These are phyloP conservation scores for Termitomyces sp. DNA, from an alignment of 768 basidiomycete species.

Conservation along the genomic window DNA sequence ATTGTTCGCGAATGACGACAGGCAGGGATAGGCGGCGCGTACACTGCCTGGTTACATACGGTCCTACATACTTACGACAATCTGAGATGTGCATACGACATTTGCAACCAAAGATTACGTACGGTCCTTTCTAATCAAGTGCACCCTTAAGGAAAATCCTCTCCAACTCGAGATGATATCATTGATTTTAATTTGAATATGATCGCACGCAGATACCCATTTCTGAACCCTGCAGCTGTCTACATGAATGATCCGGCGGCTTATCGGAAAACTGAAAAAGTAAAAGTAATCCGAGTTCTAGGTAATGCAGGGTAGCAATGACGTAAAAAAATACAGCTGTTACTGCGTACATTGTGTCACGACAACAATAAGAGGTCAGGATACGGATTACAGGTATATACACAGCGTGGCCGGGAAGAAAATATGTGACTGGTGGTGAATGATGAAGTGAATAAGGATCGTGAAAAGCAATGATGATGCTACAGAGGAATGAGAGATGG, in stretches of 20 bases:
- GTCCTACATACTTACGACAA: not conserved
- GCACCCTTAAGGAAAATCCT: not conserved
- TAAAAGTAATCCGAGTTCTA: not conserved
- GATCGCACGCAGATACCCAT: not conserved
- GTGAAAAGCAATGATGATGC: not conserved
- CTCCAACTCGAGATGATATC: not conserved
- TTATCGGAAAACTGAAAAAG: not conserved
- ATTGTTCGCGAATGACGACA: not conserved
- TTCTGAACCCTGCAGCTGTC: not conserved
- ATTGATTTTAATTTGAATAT: not conserved
- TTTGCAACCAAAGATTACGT: not conserved
- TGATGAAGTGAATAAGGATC: not conserved
- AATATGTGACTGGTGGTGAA: not conserved
- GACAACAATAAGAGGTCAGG: not conserved
- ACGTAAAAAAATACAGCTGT: constrained; percentile 1
- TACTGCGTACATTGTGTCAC: not conserved
- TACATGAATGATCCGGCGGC: constrained; percentile 1
- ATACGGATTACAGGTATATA: not conserved
- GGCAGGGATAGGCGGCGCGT: too few relatives aligned
- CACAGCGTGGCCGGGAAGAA: not conserved
- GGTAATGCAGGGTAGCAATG: not conserved
- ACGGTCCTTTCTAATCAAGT: not conserved
- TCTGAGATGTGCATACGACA: not conserved
- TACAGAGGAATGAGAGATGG: not conserved
- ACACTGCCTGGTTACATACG: not conserved